A percentile compares a stretch with the other conserved stretches of the same genome.
Evolutionary conservation across 1,139 yeast species (phyloP).

Genomic region (Hanseniaspora sp.): DNA sequence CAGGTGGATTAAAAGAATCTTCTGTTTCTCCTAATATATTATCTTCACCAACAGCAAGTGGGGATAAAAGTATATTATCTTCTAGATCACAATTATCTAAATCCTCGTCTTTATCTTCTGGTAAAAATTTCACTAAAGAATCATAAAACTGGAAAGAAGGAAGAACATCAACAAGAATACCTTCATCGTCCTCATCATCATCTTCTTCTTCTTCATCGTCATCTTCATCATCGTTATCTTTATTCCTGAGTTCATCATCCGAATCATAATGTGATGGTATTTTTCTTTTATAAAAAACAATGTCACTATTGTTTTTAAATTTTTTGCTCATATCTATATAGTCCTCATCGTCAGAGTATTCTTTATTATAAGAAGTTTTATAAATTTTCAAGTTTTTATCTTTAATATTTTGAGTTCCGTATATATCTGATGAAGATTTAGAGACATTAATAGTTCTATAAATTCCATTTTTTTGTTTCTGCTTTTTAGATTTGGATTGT

Average conservation of each 20-base stretch:
- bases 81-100: slow-evolving; percentile 13
- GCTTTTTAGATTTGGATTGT: neutral
- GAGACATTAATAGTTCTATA: slow-evolving; percentile 9
- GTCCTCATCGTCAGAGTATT: neutral
- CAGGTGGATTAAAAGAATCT: slow-evolving; percentile 3
- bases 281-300: slow-evolving; percentile 12
- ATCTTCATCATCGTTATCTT: neutral
- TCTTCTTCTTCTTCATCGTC: slow-evolving; percentile 3
- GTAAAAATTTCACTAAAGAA: slow-evolving; percentile 25
- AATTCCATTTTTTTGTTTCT: slow-evolving; percentile 9
- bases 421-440: neutral
- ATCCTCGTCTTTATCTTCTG: slow-evolving; percentile 11
- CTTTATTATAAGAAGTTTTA: neutral
- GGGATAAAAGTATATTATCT: slow-evolving; percentile 6
- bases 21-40: neutral
- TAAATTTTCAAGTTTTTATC: neutral
- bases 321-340: neutral
- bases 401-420: neutral
- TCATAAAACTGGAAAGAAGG: slow-evolving; percentile 31
- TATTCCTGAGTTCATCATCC: neutral
- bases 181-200: slow-evolving; percentile 8
- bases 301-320: neutral
- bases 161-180: slow-evolving; percentile 24
- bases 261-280: slow-evolving; percentile 1
- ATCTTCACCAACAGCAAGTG: slow-evolving; percentile 7